Conservation (phyloP, 2,329 filamentous ascomycete species). For the Aspergillus novoparasiticus region DNA sequence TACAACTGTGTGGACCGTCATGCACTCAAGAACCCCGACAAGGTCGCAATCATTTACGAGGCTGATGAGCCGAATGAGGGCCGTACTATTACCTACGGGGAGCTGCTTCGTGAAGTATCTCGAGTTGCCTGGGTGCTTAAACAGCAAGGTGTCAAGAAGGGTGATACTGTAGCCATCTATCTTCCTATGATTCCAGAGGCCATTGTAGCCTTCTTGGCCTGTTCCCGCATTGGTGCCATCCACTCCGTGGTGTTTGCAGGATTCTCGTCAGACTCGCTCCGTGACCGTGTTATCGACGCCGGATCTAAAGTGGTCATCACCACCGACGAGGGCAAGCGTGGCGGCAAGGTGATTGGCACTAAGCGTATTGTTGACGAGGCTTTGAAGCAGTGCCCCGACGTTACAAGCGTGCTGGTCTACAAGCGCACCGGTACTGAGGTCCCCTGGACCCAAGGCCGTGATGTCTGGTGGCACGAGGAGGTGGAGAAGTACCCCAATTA, state of each 20-base stretch:
- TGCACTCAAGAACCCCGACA: conserved; percentile 90
- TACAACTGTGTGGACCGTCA: conserved; percentile 98
- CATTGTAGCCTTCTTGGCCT: conserved; percentile 85
- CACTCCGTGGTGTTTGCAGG: conserved; percentile 98
- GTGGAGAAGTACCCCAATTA: conserved; percentile 95
- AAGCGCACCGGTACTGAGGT: conserved; percentile 93
- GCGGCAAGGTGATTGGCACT: conserved; percentile 94
- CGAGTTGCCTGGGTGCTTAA: conserved; percentile 84
- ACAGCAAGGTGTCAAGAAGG: conserved; percentile 95
- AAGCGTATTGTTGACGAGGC: conserved; percentile 99
- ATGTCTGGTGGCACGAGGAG: conserved; percentile 99
- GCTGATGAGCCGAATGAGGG: conserved; percentile 87
- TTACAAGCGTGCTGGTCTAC: conserved; percentile 84
- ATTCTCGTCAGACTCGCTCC: conserved; percentile 93
- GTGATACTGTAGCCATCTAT: conserved; percentile 96
- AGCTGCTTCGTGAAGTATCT: conserved; percentile 90
- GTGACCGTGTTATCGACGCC: conserved; percentile 91
- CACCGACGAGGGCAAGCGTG: conserved; percentile 95
- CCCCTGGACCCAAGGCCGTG: conserved; percentile 84
- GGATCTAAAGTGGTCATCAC: conserved; percentile 94
- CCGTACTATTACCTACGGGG: conserved; percentile 86
- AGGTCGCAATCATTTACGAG: conserved; percentile 97
- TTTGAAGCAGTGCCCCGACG: conserved; percentile 90
- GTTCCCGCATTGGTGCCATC: conserved; percentile 86
- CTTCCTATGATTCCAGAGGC: conserved; percentile 99